phyloP scores from a whole-genome alignment of 1,139 yeast genomes.

The Debaryomycetaceae sp. region DNA sequence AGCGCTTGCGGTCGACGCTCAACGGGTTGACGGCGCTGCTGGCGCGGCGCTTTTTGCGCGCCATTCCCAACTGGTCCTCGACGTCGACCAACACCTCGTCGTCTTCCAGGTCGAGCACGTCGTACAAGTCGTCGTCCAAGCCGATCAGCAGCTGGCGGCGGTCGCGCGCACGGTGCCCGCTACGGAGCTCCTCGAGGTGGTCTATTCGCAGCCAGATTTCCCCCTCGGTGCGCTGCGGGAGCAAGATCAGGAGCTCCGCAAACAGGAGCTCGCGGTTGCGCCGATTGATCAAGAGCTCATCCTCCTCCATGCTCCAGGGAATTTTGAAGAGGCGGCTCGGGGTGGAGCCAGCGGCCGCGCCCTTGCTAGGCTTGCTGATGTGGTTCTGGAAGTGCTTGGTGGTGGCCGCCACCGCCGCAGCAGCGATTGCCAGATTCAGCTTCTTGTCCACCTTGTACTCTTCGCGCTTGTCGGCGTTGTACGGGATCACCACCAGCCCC shows the following conservation, averaged over 20 bases:
- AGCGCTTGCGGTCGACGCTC: slow-evolving; percentile 17
- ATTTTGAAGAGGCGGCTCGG: slow-evolving; percentile 27
- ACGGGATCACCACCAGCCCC: slow-evolving; percentile 44
- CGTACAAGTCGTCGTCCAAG: slow-evolving; percentile 42
- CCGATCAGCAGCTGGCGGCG: slow-evolving; percentile 41
- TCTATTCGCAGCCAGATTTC: slow-evolving; percentile 66
- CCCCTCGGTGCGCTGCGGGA: slow-evolving; percentile 70
- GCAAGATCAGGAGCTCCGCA: slow-evolving; percentile 68
- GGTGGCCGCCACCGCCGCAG: slow-evolving; percentile 6
- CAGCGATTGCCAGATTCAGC: slow-evolving; percentile 5
- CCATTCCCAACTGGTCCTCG: slow-evolving; percentile 25
- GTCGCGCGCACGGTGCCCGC: slow-evolving; percentile 36
- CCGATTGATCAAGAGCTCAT: slow-evolving; percentile 58
- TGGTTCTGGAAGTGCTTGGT: slow-evolving; percentile 4
- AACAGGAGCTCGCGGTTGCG: slow-evolving; percentile 57
- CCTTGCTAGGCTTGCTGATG: slow-evolving; percentile 11
- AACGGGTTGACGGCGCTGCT: slow-evolving; percentile 45
- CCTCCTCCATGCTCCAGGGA: slow-evolving; percentile 68
- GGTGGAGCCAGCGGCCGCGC: slow-evolving; percentile 7
- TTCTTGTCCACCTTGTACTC: slow-evolving; percentile 5
- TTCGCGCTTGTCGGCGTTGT: slow-evolving; percentile 15
- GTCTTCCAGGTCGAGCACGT: slow-evolving; percentile 32
- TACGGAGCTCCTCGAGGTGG: slow-evolving; percentile 45
- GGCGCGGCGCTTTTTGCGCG: slow-evolving; percentile 36
- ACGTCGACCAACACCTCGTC: slow-evolving; percentile 39